Evolutionary conservation across 768 basidiomycete species (phyloP).

Genomic region (Suillus placidus): DNA sequence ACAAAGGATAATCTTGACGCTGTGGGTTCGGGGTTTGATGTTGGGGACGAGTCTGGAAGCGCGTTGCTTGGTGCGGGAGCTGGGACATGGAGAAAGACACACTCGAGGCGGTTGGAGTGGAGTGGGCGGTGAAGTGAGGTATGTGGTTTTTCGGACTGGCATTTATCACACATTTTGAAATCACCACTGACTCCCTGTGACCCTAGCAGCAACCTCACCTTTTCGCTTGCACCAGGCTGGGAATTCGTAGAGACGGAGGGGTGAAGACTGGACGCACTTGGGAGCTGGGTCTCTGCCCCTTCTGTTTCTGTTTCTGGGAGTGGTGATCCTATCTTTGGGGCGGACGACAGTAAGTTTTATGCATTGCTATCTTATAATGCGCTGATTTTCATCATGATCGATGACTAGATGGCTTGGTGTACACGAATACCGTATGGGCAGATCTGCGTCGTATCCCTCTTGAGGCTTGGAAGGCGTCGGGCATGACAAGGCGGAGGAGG

Average conservation of each 20-base stretch:
- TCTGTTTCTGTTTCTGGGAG: not conserved
- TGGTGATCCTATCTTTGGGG: slow-evolving; percentile 18
- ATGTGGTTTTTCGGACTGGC: slow-evolving; percentile 18
- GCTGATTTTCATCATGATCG: not conserved
- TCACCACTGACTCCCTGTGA: slow-evolving; percentile 12
- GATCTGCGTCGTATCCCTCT: slow-evolving; percentile 45
- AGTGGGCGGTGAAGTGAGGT: slow-evolving; percentile 67
- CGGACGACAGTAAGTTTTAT: slow-evolving; percentile 28
- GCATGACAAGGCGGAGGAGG: slow-evolving; percentile 59
- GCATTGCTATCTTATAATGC: slow-evolving; percentile 17
- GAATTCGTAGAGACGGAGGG: slow-evolving; percentile 74
- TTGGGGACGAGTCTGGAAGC: not conserved
- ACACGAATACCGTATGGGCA: slow-evolving; percentile 78
- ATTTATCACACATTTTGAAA: not conserved
- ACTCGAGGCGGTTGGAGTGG: slow-evolving; percentile 63
- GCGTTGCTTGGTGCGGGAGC: slow-evolving; percentile 7
- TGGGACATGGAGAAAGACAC: slow-evolving; percentile 40
- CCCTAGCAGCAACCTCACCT: slow-evolving; percentile 76
- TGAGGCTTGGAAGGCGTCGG: slow-evolving; percentile 47
- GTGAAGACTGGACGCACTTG: slow-evolving; percentile 70
- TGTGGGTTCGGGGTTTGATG: slow-evolving; percentile 7
- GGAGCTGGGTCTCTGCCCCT: slow-evolving; percentile 49
- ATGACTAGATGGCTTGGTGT: slow-evolving; percentile 75
- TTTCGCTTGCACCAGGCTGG: slow-evolving; percentile 74
- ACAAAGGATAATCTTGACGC: slow-evolving; percentile 4